Conservation (phyloP, 768 basidiomycete species). For the Mrakia hoshinonis region DNA sequence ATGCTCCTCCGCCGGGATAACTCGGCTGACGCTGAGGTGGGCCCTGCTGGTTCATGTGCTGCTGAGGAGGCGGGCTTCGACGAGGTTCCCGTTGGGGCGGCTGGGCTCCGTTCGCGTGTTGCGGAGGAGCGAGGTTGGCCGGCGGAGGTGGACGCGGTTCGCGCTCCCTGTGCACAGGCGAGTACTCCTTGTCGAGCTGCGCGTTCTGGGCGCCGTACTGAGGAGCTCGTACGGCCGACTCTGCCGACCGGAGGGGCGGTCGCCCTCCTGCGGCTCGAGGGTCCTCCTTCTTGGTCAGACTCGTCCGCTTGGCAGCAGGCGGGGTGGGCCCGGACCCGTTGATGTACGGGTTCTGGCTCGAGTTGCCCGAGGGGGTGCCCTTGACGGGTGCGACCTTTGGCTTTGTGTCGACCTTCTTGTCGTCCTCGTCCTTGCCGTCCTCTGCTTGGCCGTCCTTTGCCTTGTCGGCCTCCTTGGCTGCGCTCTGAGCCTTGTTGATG, state of each 20-base stretch:
- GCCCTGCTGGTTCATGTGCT: slow-evolving; percentile 14
- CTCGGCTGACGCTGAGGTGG: slow-evolving; percentile 24
- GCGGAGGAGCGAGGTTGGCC: slow-evolving; percentile 18
- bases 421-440: slow-evolving; percentile 31
- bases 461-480: slow-evolving; percentile 33
- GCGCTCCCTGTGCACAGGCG: slow-evolving; percentile 18
- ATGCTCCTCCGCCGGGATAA: slow-evolving; percentile 18
- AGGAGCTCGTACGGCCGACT: slow-evolving; percentile 77
- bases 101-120: background rate
- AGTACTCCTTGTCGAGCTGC: slow-evolving; percentile 73
- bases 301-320: slow-evolving; percentile 36
- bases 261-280: slow-evolving; percentile 40
- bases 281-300: slow-evolving; percentile 45
- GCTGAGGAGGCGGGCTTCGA: slow-evolving; percentile 14
- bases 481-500: slow-evolving; percentile 78
- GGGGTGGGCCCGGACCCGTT: slow-evolving; percentile 33
- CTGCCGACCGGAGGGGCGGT: slow-evolving; percentile 45
- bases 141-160: slow-evolving; percentile 24
- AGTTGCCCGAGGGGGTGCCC: slow-evolving; percentile 27
- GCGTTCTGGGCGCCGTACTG: slow-evolving; percentile 92
- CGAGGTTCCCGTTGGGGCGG: slow-evolving; percentile 23
- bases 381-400: slow-evolving; percentile 20
- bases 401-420: slow-evolving; percentile 39
- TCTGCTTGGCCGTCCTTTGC: slow-evolving; percentile 24
- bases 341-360: slow-evolving; percentile 20